Base-by-base conservation (phyloP, 2,329 filamentous ascomycete genomes). In the Orbilia oligospora region DNA sequence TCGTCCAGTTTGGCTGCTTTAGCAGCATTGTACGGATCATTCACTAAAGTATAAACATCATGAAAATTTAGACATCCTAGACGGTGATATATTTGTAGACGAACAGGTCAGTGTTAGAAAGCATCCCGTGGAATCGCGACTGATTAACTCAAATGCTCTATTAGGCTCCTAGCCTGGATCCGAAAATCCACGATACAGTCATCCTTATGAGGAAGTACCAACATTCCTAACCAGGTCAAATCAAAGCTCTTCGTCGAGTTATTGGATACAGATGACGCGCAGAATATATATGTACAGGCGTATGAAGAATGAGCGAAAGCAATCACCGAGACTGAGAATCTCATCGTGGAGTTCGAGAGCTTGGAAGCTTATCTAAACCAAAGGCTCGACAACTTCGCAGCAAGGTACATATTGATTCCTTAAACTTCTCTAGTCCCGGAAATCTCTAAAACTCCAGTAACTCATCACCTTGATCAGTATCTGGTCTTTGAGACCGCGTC, bases 291-390 rank as follows among this genome's bases (percentile, higher is more conserved):
- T 16, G 36, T 71, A 3, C 27, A 56, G 30, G 53, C 38, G 1
- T 71, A 71, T 16, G 68, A 71, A 14, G 44, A 51, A 30, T 71
- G 68, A 55, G 27, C n/a, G 3, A 24, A 30, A 10, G 44, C 55
- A 24, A 20, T 27, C 8, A 30, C 22, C 4, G 55, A 71, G 8
- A 53, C 16, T 20, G 55, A 63, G 12, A 64, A 64, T 14, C 36
- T 71, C 30, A 12, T 53, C 6, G n/a, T 41, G n/a, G 55, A 63
- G n/a, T 71, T 71, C 24, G 24, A 51, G 16, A 53, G 30, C 20
- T 53, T 71, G 24, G 68, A 71, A 30, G 68, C 53, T 41, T 63
- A 51, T 18, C 12, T 53, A 12, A 64, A 38, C n/a, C n/a, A 63
- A 53, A 27, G 68, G 20, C 56, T 71, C 36, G 55, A 49, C 20